Conservation (phyloP, 2,329 filamentous ascomycete genomes). For the Aureobasidium mangrovei region DNA sequence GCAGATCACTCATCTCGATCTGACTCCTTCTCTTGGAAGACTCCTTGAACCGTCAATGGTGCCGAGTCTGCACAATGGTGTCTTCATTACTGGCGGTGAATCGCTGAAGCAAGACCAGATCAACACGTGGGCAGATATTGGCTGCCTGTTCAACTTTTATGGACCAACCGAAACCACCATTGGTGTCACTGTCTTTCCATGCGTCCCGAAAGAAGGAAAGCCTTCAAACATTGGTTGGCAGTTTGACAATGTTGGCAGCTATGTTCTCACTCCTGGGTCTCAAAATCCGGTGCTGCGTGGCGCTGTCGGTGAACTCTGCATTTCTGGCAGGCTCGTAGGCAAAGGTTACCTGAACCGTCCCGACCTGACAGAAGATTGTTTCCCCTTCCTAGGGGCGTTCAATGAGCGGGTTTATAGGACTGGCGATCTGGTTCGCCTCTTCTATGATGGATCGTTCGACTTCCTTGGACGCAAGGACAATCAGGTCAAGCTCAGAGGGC, state of each 20-base stretch:
- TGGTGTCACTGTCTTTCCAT: conserved; percentile 80
- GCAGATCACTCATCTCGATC: conserved; percentile 78
- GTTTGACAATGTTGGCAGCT: conserved; percentile 81
- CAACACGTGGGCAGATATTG: conserved; percentile 69
- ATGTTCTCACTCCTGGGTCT: conserved; percentile 62
- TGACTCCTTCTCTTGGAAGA: conserved; percentile 79
- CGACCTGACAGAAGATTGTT: conserved; percentile 68
- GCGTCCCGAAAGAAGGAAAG: conserved; percentile 67
- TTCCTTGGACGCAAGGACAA: conserved; percentile 85
- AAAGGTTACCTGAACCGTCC: conserved; percentile 78
- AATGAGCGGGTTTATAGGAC: conserved; percentile 63
- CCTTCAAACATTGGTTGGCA: conserved; percentile 81
- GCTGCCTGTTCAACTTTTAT: conserved; percentile 82
- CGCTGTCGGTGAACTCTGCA: conserved; percentile 77
- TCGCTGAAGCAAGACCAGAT: conserved; percentile 82
- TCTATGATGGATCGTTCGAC: conserved; percentile 74
- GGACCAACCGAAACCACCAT: conserved; percentile 91
- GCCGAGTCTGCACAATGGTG: conserved; percentile 67
- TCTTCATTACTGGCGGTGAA: conserved; percentile 91
- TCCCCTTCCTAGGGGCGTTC: conserved; percentile 52
- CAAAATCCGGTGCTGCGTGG: conserved; percentile 65
- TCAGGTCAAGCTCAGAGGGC: conserved; percentile 84
- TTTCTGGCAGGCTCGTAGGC: conserved; percentile 78
- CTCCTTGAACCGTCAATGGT: conserved; percentile 72
- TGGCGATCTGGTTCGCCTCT: conserved; percentile 74